phyloP scores from a whole-genome alignment of 352 stramenopile species.

The Pythium aquatile region DNA sequence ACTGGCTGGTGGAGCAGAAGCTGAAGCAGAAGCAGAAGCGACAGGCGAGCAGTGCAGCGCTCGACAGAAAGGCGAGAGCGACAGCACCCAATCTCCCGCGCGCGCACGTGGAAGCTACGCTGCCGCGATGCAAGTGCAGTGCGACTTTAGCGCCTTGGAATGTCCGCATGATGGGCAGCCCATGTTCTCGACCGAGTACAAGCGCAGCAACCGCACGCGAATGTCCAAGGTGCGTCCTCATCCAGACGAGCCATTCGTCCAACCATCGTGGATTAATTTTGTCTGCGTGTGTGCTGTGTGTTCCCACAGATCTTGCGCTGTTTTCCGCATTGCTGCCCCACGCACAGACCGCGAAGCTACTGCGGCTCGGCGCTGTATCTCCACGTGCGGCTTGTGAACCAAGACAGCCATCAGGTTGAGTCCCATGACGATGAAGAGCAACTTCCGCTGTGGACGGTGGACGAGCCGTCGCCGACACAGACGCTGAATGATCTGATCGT shows the following conservation, averaged over 20 bases:
- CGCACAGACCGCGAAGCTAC: conserved; percentile 46
- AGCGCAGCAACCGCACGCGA: conserved; percentile 40
- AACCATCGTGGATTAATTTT: neutral
- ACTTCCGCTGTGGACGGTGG: conserved; percentile 16
- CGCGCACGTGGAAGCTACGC: neutral
- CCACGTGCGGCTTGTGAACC: conserved; percentile 19
- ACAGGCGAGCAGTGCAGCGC: neutral
- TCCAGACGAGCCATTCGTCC: neutral
- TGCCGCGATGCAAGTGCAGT: conserved; percentile 26
- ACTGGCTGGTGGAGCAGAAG: neutral
- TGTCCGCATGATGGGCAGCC: conserved; percentile 27
- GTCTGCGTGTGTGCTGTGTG: conserved; percentile 1
- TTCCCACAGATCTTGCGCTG: conserved; percentile 47
- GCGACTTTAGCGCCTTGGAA: conserved; percentile 31
- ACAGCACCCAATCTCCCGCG: neutral
- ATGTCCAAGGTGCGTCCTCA: conserved; percentile 41
- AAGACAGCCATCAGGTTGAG: neutral
- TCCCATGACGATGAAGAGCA: conserved; percentile 18
- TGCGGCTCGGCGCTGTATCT: conserved; percentile 45
- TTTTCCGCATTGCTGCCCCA: conserved; percentile 59
- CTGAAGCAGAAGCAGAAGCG: conserved; percentile 1
- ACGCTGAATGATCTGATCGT: conserved; percentile 24
- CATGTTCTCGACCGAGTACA: conserved; percentile 30
- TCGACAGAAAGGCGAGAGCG: neutral
- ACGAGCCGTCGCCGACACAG: conserved; percentile 4